Evolutionary conservation across 2,329 filamentous ascomycete genomes (phyloP), one percentile per base, ranked within the genome.

Genomic region (Clonostachys sp.): DNA sequence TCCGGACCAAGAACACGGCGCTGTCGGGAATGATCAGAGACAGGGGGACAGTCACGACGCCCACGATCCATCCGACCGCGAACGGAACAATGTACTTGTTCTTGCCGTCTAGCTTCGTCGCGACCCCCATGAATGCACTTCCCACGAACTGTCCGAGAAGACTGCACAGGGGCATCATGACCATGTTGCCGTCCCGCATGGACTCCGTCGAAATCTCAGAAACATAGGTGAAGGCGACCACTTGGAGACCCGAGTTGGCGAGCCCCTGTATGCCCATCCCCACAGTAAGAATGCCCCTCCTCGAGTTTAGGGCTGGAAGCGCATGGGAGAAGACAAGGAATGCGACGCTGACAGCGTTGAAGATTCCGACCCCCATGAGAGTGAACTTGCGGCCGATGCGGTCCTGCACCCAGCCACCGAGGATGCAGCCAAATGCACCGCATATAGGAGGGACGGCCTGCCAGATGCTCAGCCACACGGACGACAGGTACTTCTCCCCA

Each of bases 181-280:
- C 60, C 58, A 62, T 61, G 0, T 55, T 56, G 1, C 60, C 50
- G 7, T 54, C 60, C 1, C 61, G 57, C 0, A 62, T 43, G 0
- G 59, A 52, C 0, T 57, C 59, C 1, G 61, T 60, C 0, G 59
- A 51, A 9, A 57, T 62, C 20, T 62, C 59, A 0, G 61, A 62
- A 1, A 62, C 54, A 47, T 42, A 42, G 6, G 40, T 42, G 17
- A 42, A 18, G 40, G 40, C 40, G 17, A 14, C 24, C 13, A 24
- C 24, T 24, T 42, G 18, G 16, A 61, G 51, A 2, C 57, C 46
- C 8, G 61, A 61, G 2, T 61, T 55, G 0, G 60, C 52, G 6
- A 59, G 48, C 2, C 60, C 61, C 5, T 63, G 60, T 1, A 62
- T 46, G 0, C 52, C 51, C 42, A 60, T 48, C 0, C 61, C 61